These are phyloP conservation scores for Pythium folliculosum DNA, from an alignment of 352 stramenopile genomes.

Conservation along the genomic window DNA sequence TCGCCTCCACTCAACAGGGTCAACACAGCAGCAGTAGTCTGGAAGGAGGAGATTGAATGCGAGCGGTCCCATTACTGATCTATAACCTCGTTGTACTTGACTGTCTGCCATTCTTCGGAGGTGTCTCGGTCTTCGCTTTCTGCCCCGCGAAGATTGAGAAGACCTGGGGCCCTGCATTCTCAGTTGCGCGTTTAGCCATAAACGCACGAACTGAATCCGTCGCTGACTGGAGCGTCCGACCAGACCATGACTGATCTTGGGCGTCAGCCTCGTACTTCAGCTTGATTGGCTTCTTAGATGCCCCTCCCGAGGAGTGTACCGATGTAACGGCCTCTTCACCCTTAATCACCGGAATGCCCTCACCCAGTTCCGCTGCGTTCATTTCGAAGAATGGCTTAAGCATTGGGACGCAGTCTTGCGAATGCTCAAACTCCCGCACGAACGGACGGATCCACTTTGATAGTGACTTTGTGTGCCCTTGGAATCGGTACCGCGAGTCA, in stretches of 20 bases:
- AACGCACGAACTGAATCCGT: conserved; percentile 39
- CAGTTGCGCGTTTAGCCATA: conserved; percentile 26
- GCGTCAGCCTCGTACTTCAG: conserved; percentile 45
- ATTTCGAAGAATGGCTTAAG: conserved; percentile 68
- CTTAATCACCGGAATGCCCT: conserved; percentile 9
- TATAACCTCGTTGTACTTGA: conserved; percentile 18
- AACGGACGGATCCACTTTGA: conserved; percentile 84
- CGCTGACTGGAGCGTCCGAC: conserved; percentile 23
- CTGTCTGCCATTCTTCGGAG: conserved; percentile 19
- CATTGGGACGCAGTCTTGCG: conserved; percentile 58
- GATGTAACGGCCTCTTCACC: background rate
- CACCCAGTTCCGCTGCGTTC: conserved; percentile 46
- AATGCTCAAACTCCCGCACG: conserved; percentile 72
- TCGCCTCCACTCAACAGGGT: background rate
- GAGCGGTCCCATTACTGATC: background rate
- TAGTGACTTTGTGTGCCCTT: conserved; percentile 60
- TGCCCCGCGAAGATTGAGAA: conserved; percentile 29
- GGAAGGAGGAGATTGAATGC: background rate
- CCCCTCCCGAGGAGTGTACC: background rate
- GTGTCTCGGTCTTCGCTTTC: background rate
- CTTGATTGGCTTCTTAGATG: conserved; percentile 26
- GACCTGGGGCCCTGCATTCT: conserved; percentile 1
- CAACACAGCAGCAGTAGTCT: background rate
- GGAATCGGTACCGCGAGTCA: conserved; percentile 85
- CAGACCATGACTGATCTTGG: conserved; percentile 7